Evolutionary conservation across 2,329 filamentous ascomycete genomes (phyloP), one percentile per base, ranked within the genome.

Genomic region (Clarireedia monteithiana): DNA sequence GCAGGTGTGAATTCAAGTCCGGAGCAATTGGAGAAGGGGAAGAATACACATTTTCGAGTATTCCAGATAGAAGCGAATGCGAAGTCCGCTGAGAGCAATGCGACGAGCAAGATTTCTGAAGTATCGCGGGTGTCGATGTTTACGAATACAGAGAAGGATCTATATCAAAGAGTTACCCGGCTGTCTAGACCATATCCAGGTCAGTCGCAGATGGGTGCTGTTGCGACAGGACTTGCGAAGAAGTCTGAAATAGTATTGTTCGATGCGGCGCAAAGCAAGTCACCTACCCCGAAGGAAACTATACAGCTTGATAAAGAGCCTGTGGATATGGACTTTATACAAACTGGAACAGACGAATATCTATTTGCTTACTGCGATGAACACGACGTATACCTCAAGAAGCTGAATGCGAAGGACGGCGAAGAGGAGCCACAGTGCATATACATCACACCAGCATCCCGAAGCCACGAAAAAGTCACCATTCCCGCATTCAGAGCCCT

Each of bases 1-100:
- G 89, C 91, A 26, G 91, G 91, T 53, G 85, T 96, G 73, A 96
- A 96, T 70, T 91, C 89, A 58, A 87, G 85, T 57, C 78, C 83
- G 48, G 79, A 78, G 5, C 85, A 90, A 57, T 79, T 91, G 61
- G 77, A 84, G 63, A 83, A 84, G 61, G 88, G 87, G 61, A 86
- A 82, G 68, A 96, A 96, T 69, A 79, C 88, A 67, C 91, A 96
- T 72, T 83, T 97, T 62, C 83, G 91, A 61, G 80, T 88, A 9
- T 88, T 95, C 66, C 77, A 80, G 60, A 77, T 94, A 50, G 70
- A 71, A 62, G 61, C 66, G 14, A 70, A 53, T 23, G 59, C 50
- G 15, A 62, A 63, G 27, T 71, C 76, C 61, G 69, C 53, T n/a
- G 46, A 46, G 20, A 59, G 45, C 66, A 68, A 50, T 63, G 63